A percentile compares a stretch with the other conserved stretches of the same genome.
These are phyloP conservation scores for Diaporthe caulivora DNA, from an alignment of 2,329 filamentous ascomycete species.

Conservation along the genomic window DNA sequence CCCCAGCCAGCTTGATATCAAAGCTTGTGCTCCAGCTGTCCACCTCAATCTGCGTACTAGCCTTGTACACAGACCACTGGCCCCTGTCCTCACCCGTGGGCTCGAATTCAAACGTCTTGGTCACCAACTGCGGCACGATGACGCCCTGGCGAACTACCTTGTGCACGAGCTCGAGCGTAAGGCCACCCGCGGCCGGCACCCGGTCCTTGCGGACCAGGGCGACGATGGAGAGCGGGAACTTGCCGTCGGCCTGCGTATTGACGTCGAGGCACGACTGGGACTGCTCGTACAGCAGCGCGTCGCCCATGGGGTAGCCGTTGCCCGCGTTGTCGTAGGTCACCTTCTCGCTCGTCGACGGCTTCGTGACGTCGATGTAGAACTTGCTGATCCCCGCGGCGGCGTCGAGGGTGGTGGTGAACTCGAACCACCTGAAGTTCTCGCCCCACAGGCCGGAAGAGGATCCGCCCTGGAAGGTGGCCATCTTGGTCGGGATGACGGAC, in stretches of 20 bases:
- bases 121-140: conserved; percentile 16
- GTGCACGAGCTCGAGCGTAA: conserved; percentile 18
- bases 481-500: background rate
- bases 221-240: background rate
- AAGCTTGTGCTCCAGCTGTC: conserved; percentile 22
- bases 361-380: conserved; percentile 48
- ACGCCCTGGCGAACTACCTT: conserved; percentile 15
- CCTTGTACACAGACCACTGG: conserved; percentile 4
- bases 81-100: conserved; percentile 8
- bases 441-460: conserved; percentile 42
- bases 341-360: background rate
- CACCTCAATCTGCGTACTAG: background rate
- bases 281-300: conserved; percentile 16
- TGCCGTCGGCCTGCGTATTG: conserved; percentile 6
- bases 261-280: conserved; percentile 5
- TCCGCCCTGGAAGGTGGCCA: conserved; percentile 41
- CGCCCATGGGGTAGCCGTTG: conserved; percentile 9
- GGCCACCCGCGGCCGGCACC: background rate
- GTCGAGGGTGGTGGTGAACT: conserved; percentile 46
- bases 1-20: conserved; percentile 24
- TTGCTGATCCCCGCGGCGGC: conserved; percentile 47
- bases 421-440: conserved; percentile 48
- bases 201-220: conserved; percentile 17
- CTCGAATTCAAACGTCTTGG: background rate
- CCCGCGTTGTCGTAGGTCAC: conserved; percentile 22